Evolutionary conservation across 148 eudicot species (phyloP).

Genomic region (Persicaria maculosa): DNA sequence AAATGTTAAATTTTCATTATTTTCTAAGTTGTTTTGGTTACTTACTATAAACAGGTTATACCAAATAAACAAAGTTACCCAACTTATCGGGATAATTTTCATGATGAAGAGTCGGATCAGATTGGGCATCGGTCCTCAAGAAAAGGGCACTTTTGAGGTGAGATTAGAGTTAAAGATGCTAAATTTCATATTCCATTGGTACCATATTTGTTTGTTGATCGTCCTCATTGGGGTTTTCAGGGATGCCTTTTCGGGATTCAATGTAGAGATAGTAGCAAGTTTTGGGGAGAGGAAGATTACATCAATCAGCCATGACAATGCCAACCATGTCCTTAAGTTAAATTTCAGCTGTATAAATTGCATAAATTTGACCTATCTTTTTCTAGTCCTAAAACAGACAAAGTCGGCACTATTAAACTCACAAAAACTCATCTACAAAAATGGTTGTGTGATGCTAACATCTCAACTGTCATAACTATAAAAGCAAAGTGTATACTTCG

Average conservation of each 20-base stretch:
- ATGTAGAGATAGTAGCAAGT: conserved; percentile 61
- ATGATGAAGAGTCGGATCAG: conserved; percentile 55
- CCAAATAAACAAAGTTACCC: no score
- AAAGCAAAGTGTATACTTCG: no score
- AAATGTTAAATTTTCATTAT: no score
- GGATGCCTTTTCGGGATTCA: conserved; percentile 73
- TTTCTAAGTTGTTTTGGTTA: no score
- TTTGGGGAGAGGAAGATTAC: conserved; percentile 58
- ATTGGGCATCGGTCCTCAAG: conserved; percentile 74
- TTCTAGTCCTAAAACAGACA: no score
- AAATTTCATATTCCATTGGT: background rate
- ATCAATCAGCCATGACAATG: conserved; percentile 43
- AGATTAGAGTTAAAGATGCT: background rate
- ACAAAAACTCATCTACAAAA: no score
- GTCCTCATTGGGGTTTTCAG: conserved; percentile 22
- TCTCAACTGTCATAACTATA: no score
- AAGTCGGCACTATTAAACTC: no score
- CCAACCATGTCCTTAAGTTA: conserved; percentile 59
- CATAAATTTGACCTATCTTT: background rate
- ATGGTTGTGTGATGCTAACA: no score
- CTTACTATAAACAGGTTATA: no score
- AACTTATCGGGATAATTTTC: no score
- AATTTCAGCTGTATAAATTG: background rate
- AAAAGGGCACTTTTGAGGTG: conserved; percentile 64
- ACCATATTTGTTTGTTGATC: background rate